Evolutionary conservation across 805 yeast species (phyloP).

Genomic region (Candida corydali): DNA sequence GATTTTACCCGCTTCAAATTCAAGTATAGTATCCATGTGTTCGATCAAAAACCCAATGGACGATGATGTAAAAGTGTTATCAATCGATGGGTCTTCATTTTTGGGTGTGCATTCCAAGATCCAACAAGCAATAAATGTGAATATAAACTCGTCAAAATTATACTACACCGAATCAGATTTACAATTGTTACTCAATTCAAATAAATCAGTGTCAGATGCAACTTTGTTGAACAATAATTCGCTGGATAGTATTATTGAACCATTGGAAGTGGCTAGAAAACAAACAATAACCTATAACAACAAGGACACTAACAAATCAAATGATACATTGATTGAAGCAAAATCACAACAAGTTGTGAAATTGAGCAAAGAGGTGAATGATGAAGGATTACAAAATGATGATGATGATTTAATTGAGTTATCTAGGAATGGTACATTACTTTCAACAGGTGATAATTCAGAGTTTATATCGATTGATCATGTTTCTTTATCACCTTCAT

Average conservation of each 20-base stretch:
- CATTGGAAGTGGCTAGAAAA: slow-evolving; percentile 10
- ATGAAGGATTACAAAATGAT: neutral
- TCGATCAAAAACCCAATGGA: slow-evolving; percentile 21
- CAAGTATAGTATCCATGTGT: slow-evolving; percentile 44
- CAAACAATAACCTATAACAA: neutral
- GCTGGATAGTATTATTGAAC: slow-evolving; percentile 11
- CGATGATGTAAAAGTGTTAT: slow-evolving; percentile 37
- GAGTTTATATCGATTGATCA: neutral
- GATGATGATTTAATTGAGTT: neutral
- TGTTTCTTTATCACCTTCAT: neutral
- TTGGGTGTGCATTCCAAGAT: slow-evolving; percentile 52
- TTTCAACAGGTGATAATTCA: neutral
- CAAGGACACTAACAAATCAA: neutral
- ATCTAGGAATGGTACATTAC: neutral
- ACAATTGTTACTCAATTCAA: slow-evolving; percentile 14
- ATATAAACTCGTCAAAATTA: slow-evolving; percentile 16
- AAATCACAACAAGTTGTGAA: neutral
- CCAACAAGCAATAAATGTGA: slow-evolving; percentile 25
- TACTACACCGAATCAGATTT: slow-evolving; percentile 30
- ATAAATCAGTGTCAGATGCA: neutral
- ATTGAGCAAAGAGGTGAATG: neutral
- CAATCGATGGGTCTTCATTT: slow-evolving; percentile 52
- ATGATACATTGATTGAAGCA: slow-evolving; percentile 1
- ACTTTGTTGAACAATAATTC: neutral
- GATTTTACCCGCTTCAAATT: slow-evolving; percentile 55